These are phyloP conservation scores for Candida silvatica DNA, from an alignment of 805 yeast species.

Conservation along the genomic window DNA sequence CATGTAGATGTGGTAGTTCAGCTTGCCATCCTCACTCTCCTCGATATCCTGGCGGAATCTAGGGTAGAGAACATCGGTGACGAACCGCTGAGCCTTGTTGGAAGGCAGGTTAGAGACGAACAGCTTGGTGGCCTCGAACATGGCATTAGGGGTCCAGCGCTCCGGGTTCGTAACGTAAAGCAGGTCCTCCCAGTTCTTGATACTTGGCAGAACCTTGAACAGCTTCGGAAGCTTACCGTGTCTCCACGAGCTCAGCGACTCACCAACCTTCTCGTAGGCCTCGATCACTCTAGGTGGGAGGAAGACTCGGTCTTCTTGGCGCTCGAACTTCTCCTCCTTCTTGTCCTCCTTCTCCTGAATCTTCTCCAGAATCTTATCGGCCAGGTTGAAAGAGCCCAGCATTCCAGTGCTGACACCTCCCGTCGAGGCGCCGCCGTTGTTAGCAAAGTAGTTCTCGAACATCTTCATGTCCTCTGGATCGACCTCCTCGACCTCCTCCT, in stretches of 20 bases:
- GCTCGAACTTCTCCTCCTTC: constrained; percentile 19
- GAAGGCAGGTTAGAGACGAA: constrained; percentile 88
- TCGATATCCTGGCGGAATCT: constrained; percentile 67
- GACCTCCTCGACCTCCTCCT: constrained; percentile 48
- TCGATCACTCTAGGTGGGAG: constrained; percentile 95
- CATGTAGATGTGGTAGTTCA: constrained; percentile 90
- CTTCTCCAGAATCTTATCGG: constrained; percentile 90
- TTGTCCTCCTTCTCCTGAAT: constrained; percentile 52
- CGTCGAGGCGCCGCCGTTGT: background rate
- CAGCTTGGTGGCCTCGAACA: constrained; percentile 88
- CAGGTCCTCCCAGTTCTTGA: constrained; percentile 93
- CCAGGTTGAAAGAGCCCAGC: constrained; percentile 45
- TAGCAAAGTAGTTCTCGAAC: constrained; percentile 61
- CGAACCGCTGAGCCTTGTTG: constrained; percentile 80
- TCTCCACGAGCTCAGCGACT: constrained; percentile 76
- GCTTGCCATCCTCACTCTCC: constrained; percentile 62
- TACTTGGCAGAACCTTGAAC: constrained; percentile 88
- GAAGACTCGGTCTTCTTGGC: constrained; percentile 63
- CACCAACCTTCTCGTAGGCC: constrained; percentile 89
- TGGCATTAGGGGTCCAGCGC: constrained; percentile 91
- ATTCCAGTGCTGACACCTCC: background rate
- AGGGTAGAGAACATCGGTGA: constrained; percentile 58
- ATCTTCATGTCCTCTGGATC: constrained; percentile 79
- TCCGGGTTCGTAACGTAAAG: constrained; percentile 89
- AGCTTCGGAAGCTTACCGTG: constrained; percentile 96